Percentiles rank a stretch among this genome's conserved stretches.
These are phyloP conservation scores for Mycena leptocephala DNA, from an alignment of 768 basidiomycete species.

Conservation along the genomic window DNA sequence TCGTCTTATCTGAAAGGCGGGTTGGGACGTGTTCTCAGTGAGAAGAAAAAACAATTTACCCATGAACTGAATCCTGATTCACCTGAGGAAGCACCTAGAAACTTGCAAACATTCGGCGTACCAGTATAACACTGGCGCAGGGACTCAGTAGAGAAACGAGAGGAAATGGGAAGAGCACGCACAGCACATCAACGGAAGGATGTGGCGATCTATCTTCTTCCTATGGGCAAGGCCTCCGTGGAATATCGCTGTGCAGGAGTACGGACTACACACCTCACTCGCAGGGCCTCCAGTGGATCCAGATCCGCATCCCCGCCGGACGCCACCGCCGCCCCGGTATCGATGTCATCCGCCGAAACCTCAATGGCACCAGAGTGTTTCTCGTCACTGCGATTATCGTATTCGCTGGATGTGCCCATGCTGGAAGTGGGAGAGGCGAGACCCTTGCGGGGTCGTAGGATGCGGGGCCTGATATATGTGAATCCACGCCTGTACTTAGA, in stretches of 20 bases:
- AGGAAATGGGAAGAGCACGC: not conserved
- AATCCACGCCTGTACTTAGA: not conserved
- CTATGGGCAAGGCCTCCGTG: not conserved
- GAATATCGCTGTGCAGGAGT: not conserved
- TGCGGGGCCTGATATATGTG: not conserved
- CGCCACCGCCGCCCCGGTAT: slow-evolving; percentile 3
- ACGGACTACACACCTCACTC: not conserved
- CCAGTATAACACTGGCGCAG: not conserved
- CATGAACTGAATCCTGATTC: slow-evolving; percentile 78
- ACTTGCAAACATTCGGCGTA: not conserved
- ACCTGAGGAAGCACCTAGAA: not conserved
- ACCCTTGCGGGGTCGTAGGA: not conserved
- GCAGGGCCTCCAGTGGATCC: not conserved
- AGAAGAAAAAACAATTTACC: not conserved
- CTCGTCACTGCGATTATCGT: slow-evolving; percentile 9
- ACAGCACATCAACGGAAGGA: not conserved
- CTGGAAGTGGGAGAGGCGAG: not conserved
- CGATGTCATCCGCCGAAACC: slow-evolving; percentile 4
- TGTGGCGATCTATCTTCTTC: not conserved
- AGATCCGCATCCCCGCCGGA: not conserved
- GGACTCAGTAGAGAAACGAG: not conserved
- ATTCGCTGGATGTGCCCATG: not conserved
- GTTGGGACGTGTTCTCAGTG: slow-evolving; percentile 69
- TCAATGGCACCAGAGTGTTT: not conserved
- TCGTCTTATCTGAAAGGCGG: slow-evolving; percentile 73